phyloP scores from a whole-genome alignment of 176 grass and related monocot species.

The Oryza punctata region DNA sequence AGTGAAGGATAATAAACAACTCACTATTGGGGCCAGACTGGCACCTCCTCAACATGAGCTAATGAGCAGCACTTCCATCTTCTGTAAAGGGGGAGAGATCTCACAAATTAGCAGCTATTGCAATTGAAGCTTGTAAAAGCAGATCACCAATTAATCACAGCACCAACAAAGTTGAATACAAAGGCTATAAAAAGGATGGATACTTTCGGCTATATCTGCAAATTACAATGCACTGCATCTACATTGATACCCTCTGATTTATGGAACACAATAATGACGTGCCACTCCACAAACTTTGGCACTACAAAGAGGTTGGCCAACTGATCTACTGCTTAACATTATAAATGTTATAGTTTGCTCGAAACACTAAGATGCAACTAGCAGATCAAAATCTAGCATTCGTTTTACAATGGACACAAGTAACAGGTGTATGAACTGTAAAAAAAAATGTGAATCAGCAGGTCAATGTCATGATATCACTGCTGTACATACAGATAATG shows the following conservation, averaged over 20 bases:
- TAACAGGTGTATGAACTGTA: neutral
- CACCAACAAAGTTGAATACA: neutral
- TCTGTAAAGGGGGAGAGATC: neutral
- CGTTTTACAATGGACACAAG: neutral
- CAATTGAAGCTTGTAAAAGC: neutral
- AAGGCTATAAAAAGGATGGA: neutral
- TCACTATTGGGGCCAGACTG: neutral
- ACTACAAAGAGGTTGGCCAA: neutral
- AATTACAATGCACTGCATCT: neutral
- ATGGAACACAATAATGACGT: neutral
- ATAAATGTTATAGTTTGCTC: neutral
- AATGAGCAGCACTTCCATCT: neutral
- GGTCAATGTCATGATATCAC: neutral
- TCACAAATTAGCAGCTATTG: neutral
- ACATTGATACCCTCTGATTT: neutral
- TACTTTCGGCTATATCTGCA: neutral
- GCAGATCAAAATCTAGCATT: conserved; percentile 1
- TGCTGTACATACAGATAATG: conserved; percentile 30
- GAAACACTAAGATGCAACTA: neutral
- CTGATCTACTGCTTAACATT: neutral
- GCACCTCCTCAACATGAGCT: neutral
- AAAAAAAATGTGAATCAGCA: neutral
- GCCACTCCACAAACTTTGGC: neutral
- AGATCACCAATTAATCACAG: neutral
- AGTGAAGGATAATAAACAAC: neutral